Evolutionary conservation across 768 basidiomycete genomes (phyloP), one percentile per base, ranked within the genome.

Genomic region (Tulasnella sp.): DNA sequence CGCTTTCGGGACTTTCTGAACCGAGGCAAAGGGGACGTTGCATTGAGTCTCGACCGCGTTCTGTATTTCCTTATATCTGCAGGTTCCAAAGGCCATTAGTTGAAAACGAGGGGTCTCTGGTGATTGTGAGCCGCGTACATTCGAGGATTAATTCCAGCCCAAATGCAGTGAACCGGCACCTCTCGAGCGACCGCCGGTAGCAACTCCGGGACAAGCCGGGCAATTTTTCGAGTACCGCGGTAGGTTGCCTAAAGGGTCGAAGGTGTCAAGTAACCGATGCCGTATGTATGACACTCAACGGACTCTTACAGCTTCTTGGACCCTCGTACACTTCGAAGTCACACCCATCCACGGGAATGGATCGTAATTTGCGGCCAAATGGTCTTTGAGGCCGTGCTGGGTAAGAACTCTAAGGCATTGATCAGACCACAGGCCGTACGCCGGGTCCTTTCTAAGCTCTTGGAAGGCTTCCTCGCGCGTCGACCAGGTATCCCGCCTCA

Each of bases 131-230:
- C n/a, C 28, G 6, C 60, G 1, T 64, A 64, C 60, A 64, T 64
- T 31, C 60, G 60, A 16, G 60, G 60, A 64, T 64, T 64, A n/a
- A 64, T 64, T 28, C n/a, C 60, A 3, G 60, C 60, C 60, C 60
- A 64, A 64, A 64, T 64, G 16, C 60, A 64, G 60, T 64, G 60
- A 64, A 64, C 60, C 28, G 60, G 60, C 16, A 64, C 16, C 60
- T 64, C n/a, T 34, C 31, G 60, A 64, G 60, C 24, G n/a, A 64
- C n/a, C 31, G n/a, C 8, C 11, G 60, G 60, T 31, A 64, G 14
- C n/a, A 64, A 8, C 12, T 64, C 60, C 7, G 60, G 60, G 28
- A 64, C 60, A 64, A 28, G 60, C 8, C 31, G 60, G n/a, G 60
- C 60, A 64, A 64, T 64, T 20, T 11, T 9, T 18, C 28, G 60